Percentiles rank a stretch among this genome's conserved stretches.
Conservation (phyloP, 1,284 basidiomycete genomes). For the Cryptococcus sp. region DNA sequence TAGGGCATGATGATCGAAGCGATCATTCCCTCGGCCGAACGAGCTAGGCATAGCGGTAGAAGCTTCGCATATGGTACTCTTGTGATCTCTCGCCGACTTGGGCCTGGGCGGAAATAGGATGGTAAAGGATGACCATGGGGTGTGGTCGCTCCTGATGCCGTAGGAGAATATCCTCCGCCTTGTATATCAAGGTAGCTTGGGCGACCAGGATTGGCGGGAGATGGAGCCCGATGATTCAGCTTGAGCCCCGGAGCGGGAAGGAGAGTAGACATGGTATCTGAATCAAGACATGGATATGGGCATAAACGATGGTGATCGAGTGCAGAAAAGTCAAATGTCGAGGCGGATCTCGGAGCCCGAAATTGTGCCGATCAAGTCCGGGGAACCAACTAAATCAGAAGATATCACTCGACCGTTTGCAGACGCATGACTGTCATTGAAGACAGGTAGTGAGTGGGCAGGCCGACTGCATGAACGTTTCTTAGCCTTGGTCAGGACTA, state of each 20-base stretch:
- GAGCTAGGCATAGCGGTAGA: conserved; percentile 26
- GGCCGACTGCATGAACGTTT: too few species aligned
- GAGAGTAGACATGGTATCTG: too few species aligned
- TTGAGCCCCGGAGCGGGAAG: background rate
- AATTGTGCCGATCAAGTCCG: too few species aligned
- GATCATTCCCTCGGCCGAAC: conserved; percentile 33
- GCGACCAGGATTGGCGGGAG: background rate
- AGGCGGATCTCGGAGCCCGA: too few species aligned
- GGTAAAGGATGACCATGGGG: background rate
- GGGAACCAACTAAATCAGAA: too few species aligned
- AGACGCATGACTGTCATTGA: too few species aligned
- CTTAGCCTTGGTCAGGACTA: too few species aligned
- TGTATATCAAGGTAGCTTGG: background rate
- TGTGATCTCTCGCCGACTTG: conserved; percentile 2
- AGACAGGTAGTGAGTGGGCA: too few species aligned
- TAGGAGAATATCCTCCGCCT: background rate
- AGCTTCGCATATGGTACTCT: conserved; percentile 29
- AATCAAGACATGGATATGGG: too few species aligned
- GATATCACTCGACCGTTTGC: too few species aligned
- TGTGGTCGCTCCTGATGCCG: background rate
- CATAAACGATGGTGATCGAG: too few species aligned
- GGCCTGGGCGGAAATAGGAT: background rate
- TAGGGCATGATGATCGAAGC: conserved; percentile 40
- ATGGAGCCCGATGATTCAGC: background rate
- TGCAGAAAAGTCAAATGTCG: too few species aligned